These are phyloP conservation scores for Mortierella sp. DNA, from an alignment of 371 early-diverging fungal genomes.

Conservation along the genomic window DNA sequence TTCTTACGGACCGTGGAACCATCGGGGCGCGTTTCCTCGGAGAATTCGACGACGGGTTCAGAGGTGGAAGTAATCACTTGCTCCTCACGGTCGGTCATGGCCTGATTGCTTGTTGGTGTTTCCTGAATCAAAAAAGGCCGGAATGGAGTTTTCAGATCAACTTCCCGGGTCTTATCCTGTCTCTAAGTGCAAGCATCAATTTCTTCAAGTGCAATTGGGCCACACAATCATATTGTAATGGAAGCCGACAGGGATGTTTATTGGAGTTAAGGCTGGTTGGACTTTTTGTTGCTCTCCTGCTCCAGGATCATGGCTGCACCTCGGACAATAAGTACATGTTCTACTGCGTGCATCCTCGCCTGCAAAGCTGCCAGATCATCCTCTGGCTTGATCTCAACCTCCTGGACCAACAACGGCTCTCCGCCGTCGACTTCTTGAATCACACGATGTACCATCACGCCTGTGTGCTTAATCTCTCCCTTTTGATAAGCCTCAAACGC, in stretches of 20 bases:
- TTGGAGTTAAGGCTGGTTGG: no score
- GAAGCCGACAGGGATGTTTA: no score
- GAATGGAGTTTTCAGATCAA: no score
- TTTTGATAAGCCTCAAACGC: slow-evolving; percentile 86
- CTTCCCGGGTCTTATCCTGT: no score
- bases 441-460: slow-evolving; percentile 97
- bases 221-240: no score
- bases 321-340: slow-evolving; percentile 88
- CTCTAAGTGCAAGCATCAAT: no score
- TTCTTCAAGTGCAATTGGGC: no score
- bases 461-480: slow-evolving; percentile 84
- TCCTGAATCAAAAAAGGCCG: no score
- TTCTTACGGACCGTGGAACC: slow-evolving; percentile 33
- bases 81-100: slow-evolving; percentile 35
- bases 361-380: slow-evolving; percentile 89
- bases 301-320: slow-evolving; percentile 52
- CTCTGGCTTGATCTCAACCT: slow-evolving; percentile 77
- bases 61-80: slow-evolving; percentile 25
- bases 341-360: slow-evolving; percentile 85
- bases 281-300: slow-evolving; percentile 22
- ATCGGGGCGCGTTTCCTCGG: slow-evolving; percentile 37
- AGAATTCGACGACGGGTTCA: slow-evolving; percentile 28
- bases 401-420: slow-evolving; percentile 80
- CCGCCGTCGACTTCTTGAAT: slow-evolving; percentile 96
- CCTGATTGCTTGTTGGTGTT: no score